A percentile compares a stretch with the other conserved stretches of the same genome.
phyloP scores from a whole-genome alignment of 345 rosid genomes.

The Citropsis articulata region DNA sequence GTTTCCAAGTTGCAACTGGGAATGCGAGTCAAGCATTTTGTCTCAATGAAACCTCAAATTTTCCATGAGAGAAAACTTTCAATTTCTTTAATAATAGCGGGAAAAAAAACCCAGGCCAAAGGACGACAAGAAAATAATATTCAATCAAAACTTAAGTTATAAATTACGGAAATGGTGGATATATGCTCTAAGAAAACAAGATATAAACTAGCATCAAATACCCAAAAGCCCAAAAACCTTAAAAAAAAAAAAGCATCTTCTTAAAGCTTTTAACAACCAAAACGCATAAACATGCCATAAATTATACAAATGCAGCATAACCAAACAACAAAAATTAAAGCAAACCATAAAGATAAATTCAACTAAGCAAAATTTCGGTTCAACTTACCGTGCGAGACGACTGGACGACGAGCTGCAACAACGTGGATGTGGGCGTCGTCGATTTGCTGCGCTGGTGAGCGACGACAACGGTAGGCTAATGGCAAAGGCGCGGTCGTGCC shows the following conservation, averaged over 20 bases:
- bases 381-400: too few species aligned
- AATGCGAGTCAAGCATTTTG: background rate
- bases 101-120: background rate
- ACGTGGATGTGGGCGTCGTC: too few species aligned
- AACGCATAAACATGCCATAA: background rate
- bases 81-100: background rate
- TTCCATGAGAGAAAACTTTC: background rate
- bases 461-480: too few species aligned
- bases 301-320: background rate
- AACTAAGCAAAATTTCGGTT: too few species aligned
- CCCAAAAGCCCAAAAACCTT: slow-evolving; percentile 9
- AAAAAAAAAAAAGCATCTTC: background rate
- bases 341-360: slow-evolving; percentile 13
- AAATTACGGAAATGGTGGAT: background rate
- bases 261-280: background rate
- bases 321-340: background rate
- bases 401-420: too few species aligned
- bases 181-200: background rate
- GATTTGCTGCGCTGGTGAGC: too few species aligned
- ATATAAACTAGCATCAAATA: too few species aligned
- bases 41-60: background rate
- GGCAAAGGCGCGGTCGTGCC: too few species aligned
- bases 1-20: background rate
- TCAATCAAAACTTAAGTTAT: background rate
- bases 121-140: background rate